A percentile compares a stretch with the other conserved stretches of the same genome.
Evolutionary conservation across 371 early-diverging fungal genomes (phyloP).

Genomic region (Syncephalastrum racemosum): DNA sequence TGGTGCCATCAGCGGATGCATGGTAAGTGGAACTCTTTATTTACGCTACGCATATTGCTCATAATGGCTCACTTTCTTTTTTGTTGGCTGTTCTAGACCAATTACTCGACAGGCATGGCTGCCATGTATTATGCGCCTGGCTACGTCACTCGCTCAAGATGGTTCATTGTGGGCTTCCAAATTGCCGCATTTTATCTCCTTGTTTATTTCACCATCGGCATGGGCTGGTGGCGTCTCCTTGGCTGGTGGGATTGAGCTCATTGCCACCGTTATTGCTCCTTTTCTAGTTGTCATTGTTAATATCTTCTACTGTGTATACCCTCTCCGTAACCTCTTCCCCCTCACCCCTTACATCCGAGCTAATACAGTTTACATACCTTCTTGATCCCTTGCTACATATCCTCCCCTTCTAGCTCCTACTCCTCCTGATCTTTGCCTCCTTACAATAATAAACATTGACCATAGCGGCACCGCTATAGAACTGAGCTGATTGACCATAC

Average conservation of each 20-base stretch:
- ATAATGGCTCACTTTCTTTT: conserved; percentile 3
- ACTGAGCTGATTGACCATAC: no score
- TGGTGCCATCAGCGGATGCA: conserved; percentile 63
- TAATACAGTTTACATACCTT: background rate
- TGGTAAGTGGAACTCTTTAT: conserved; percentile 43
- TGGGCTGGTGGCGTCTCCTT: conserved; percentile 70
- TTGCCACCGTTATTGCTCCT: background rate
- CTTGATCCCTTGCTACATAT: conserved; percentile 5
- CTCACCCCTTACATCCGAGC: background rate
- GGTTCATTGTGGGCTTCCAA: conserved; percentile 63
- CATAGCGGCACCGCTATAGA: no score
- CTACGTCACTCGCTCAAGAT: conserved; percentile 53
- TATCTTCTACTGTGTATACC: no score
- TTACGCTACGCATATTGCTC: conserved; percentile 5
- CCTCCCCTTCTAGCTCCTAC: no score
- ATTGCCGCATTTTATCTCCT: conserved; percentile 51
- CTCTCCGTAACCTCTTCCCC: background rate
- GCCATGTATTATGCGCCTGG: conserved; percentile 65
- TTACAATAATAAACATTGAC: no score
- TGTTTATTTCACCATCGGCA: conserved; percentile 64
- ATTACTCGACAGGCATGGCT: conserved; percentile 60
- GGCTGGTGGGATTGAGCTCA: conserved; percentile 48
- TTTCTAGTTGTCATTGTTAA: conserved; percentile 1
- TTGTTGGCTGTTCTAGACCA: conserved; percentile 36
- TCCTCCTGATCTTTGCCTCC: no score